Conservation (phyloP, 768 basidiomycete species). For the Pleurotus djamor region DNA sequence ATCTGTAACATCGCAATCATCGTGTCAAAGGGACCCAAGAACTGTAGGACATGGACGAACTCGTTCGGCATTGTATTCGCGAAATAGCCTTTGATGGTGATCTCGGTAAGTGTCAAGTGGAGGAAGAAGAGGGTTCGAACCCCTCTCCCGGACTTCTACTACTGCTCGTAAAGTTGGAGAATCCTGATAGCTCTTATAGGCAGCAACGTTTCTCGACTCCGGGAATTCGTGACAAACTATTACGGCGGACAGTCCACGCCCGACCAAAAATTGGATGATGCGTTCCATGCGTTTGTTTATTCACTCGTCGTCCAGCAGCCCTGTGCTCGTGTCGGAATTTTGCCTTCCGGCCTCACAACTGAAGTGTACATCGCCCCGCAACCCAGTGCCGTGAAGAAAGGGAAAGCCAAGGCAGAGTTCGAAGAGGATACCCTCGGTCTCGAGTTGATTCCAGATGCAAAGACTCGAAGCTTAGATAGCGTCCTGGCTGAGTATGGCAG, state of each 20-base stretch:
- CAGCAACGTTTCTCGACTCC: slow-evolving; percentile 68
- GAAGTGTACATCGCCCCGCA: slow-evolving; percentile 83
- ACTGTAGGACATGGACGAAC: slow-evolving; percentile 65
- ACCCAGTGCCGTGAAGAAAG: slow-evolving; percentile 63
- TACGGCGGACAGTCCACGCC: slow-evolving; percentile 37
- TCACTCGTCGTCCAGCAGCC: slow-evolving; percentile 73
- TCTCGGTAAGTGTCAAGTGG: slow-evolving; percentile 56
- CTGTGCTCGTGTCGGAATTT: slow-evolving; percentile 70
- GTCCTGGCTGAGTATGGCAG: slow-evolving; percentile 59
- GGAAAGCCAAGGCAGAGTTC: slow-evolving; percentile 53
- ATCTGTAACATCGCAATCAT: not conserved
- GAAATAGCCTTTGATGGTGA: slow-evolving; percentile 92
- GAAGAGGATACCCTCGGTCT: slow-evolving; percentile 45
- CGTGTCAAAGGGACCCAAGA: not conserved
- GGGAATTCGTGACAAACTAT: slow-evolving; percentile 68
- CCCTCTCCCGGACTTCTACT: slow-evolving; percentile 22
- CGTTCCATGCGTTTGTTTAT: slow-evolving; percentile 82
- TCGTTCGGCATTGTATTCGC: slow-evolving; percentile 79
- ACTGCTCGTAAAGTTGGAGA: slow-evolving; percentile 8
- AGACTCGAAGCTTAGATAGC: slow-evolving; percentile 50
- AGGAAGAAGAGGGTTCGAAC: slow-evolving; percentile 39
- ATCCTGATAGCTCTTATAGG: slow-evolving; percentile 40
- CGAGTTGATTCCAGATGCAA: slow-evolving; percentile 53
- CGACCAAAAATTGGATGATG: slow-evolving; percentile 65
- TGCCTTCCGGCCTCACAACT: slow-evolving; percentile 54